These are phyloP conservation scores for Termitomyces sp. DNA, from an alignment of 768 basidiomycete genomes.

Conservation along the genomic window DNA sequence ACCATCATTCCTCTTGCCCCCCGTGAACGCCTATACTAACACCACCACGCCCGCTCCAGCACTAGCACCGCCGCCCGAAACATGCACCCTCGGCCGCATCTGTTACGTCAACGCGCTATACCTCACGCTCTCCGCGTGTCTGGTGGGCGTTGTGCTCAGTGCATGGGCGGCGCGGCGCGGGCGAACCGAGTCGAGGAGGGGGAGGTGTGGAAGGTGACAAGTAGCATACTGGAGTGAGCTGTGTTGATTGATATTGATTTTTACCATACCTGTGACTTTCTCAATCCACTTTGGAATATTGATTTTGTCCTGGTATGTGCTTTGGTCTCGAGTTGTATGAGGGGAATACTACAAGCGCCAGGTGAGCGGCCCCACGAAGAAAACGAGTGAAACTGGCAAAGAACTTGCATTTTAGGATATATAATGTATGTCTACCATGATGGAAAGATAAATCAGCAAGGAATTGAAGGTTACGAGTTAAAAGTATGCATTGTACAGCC, in stretches of 20 bases:
- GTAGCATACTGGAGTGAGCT: not conserved
- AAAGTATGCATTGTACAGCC: no score
- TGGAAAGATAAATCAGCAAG: no score
- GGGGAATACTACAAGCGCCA: no score
- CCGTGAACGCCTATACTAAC: not conserved
- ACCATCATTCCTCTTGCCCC: not conserved
- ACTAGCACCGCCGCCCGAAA: slow-evolving; percentile 8
- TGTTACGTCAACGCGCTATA: slow-evolving; percentile 59
- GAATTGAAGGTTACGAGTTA: no score
- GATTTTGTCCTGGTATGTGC: not conserved
- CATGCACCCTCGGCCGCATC: slow-evolving; percentile 47
- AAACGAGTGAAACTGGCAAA: no score
- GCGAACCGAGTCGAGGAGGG: not conserved
- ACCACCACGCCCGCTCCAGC: slow-evolving; percentile 19
- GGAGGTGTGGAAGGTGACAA: not conserved
- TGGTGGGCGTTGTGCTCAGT: slow-evolving; percentile 39
- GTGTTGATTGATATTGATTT: not conserved
- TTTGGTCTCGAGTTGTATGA: not conserved
- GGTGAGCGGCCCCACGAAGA: no score
- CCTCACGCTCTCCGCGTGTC: slow-evolving; percentile 43
- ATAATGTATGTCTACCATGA: no score
- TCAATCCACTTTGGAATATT: not conserved
- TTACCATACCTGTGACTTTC: not conserved
- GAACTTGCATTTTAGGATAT: no score
- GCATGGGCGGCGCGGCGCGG: slow-evolving; percentile 41